These are phyloP conservation scores for Allomyces arbusculus DNA, from an alignment of 192 early-diverging fungal genomes.

Conservation along the genomic window DNA sequence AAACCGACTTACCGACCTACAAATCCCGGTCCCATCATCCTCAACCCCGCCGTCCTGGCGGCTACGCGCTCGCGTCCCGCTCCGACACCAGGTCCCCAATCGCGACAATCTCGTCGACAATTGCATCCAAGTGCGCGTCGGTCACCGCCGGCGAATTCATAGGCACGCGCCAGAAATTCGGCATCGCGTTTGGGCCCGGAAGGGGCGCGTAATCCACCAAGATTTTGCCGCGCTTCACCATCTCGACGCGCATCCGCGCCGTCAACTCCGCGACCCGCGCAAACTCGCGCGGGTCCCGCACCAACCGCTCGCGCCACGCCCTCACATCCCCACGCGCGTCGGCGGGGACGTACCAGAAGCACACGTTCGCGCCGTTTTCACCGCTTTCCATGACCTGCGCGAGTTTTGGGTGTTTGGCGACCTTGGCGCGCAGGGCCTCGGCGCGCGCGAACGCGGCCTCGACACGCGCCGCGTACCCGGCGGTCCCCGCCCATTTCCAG, in stretches of 20 bases:
- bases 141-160: slow-evolving; percentile 42
- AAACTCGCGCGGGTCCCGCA: slow-evolving; percentile 11
- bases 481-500: slow-evolving; percentile 53
- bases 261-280: slow-evolving; percentile 16
- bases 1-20: too few species aligned
- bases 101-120: slow-evolving; percentile 30
- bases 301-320: slow-evolving; percentile 10
- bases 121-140: slow-evolving; percentile 20
- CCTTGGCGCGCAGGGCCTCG: slow-evolving; percentile 15
- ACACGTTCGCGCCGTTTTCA: slow-evolving; percentile 22
- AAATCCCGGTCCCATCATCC: too few species aligned
- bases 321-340: slow-evolving; percentile 3
- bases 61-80: too few species aligned
- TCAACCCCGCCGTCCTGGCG: too few species aligned
- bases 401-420: slow-evolving; percentile 13
- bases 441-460: slow-evolving; percentile 33
- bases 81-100: too few species aligned
- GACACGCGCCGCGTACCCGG: slow-evolving; percentile 33
- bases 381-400: slow-evolving; percentile 18
- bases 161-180: slow-evolving; percentile 49
- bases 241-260: slow-evolving; percentile 17
- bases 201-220: slow-evolving; percentile 54
- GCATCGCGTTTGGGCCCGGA: slow-evolving; percentile 9
- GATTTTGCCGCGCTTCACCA: slow-evolving; percentile 26
- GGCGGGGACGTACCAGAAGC: slow-evolving; percentile 52